Percentiles rank a stretch among this genome's conserved stretches.
Evolutionary conservation across 805 yeast genomes (phyloP).

Genomic region (Barnettozyma pratensis): DNA sequence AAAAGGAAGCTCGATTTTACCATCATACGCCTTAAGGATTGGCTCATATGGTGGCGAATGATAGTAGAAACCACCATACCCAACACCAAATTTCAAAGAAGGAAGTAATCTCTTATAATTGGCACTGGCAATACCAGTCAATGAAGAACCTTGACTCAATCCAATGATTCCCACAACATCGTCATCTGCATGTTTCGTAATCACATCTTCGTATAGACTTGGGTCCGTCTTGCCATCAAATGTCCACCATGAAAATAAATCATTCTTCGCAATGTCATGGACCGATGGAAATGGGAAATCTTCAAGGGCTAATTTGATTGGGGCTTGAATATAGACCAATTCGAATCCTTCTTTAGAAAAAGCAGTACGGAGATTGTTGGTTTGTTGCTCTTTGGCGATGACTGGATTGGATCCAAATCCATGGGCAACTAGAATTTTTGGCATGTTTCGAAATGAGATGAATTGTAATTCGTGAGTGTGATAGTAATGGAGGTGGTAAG

Average conservation of each 20-base stretch:
- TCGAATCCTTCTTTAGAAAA: constrained; percentile 1
- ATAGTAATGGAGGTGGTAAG: no score
- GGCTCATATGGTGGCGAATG: background rate
- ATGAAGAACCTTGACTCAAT: constrained; percentile 6
- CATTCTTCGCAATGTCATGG: background rate
- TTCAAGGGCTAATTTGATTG: background rate
- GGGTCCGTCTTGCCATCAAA: background rate
- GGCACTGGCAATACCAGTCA: constrained; percentile 1
- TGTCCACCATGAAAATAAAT: constrained; percentile 7
- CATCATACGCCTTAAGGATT: background rate
- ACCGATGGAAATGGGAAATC: constrained; percentile 4
- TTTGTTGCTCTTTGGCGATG: background rate
- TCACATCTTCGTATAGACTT: background rate
- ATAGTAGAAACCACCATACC: constrained; percentile 4
- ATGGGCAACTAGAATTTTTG: constrained; percentile 2
- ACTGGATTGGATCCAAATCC: constrained; percentile 4
- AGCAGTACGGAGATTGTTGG: background rate
- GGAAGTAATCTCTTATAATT: constrained; percentile 6
- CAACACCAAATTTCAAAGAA: constrained; percentile 3
- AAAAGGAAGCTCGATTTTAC: constrained; percentile 3
- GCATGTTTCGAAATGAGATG: background rate
- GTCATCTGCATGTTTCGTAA: background rate
- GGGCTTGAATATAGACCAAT: constrained; percentile 2
- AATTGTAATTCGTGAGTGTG: no score
- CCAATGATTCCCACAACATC: constrained; percentile 6